Base-by-base conservation (phyloP, 2,329 filamentous ascomycete species). In the Aspergillus amoenus region DNA sequence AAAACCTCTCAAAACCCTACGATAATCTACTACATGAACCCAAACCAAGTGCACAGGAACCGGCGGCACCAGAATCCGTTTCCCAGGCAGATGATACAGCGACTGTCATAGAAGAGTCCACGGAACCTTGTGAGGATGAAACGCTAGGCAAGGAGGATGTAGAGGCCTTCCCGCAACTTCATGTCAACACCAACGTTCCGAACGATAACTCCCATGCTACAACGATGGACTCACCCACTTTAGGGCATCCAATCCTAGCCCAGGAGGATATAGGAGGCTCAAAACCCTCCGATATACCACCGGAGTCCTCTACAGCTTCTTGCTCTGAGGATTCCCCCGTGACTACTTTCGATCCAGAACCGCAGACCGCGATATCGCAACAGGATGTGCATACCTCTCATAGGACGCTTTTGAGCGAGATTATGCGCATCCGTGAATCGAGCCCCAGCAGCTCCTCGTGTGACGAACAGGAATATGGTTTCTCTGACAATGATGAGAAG, bases 291-390 rank as follows among this genome's bases (percentile, higher is more conserved):
- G 39, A 58, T 15, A 24, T 52, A 6, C 60, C 61, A 8, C 66
- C 69, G 34, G 56, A 61, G 13, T 75, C 73, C 11, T 80, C 85
- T 30, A 77, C 84, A 13, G 89, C 88, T 5, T 76, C 75, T 46
- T 76, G 75, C 5, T 87, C 86, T n/a, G 81, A 81, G 42, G 81
- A 81, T 7, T 91, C 88, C 0, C 86, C 90, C 65, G 72, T 72
- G 37, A 80, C 78, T 5, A 70, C 73, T 30, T 89, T 91, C 63
- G 89, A 92, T 63, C 81, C 80, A n/a, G 88, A 91, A 64, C 81
- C 86, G 21, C 88, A 91, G 68, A 84, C 81, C 1, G 83, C 86
- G n/a, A 62, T 74, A 75, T 81, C 64, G 55, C 69, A 64, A 55
- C 65, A 69, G 27, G 67, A 70, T 15, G 47, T 68, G 18, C 67